phyloP scores from a whole-genome alignment of 1,139 yeast species.

The Neolecta irregularis region DNA sequence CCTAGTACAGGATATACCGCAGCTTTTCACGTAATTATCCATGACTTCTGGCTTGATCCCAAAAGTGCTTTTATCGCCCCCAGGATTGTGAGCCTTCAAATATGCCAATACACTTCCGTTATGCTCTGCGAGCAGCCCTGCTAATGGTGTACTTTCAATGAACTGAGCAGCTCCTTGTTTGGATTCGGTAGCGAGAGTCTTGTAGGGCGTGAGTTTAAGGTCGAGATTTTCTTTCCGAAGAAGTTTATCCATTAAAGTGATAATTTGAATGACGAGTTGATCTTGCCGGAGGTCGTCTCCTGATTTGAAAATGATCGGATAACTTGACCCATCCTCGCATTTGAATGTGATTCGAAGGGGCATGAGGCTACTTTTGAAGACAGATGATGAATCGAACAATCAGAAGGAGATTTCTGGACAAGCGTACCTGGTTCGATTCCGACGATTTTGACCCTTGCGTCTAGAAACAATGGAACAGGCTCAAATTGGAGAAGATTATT shows the following conservation, averaged over 20 bases:
- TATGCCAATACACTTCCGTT: slow-evolving; percentile 54
- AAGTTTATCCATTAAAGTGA: slow-evolving; percentile 78
- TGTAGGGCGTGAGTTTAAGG: slow-evolving; percentile 72
- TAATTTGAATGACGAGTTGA: slow-evolving; percentile 85
- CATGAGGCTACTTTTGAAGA: slow-evolving; percentile 77
- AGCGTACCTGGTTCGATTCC: slow-evolving; percentile 33
- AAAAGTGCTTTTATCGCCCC: slow-evolving; percentile 33
- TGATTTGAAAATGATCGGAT: slow-evolving; percentile 79
- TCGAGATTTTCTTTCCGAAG: slow-evolving; percentile 82
- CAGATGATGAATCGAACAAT: slow-evolving; percentile 47
- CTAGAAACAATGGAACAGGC: slow-evolving; percentile 55
- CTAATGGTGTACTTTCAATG: slow-evolving; percentile 78
- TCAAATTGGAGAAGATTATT: slow-evolving; percentile 31
- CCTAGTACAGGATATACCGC: slow-evolving; percentile 23
- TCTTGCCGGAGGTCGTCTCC: slow-evolving; percentile 96
- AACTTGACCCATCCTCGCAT: slow-evolving; percentile 41
- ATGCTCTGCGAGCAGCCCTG: slow-evolving; percentile 57
- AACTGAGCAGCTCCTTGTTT: slow-evolving; percentile 87
- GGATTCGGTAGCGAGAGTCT: slow-evolving; percentile 79
- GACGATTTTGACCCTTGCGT: slow-evolving; percentile 48
- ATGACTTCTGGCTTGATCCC: slow-evolving; percentile 64
- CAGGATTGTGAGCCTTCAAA: slow-evolving; percentile 48
- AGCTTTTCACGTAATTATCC: slow-evolving; percentile 89
- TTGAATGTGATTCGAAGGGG: slow-evolving; percentile 73
- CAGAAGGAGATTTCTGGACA: background rate